Evolutionary conservation across 768 basidiomycete species (phyloP), one percentile per base, ranked within the genome.

Genomic region (Tricholomella constricta): DNA sequence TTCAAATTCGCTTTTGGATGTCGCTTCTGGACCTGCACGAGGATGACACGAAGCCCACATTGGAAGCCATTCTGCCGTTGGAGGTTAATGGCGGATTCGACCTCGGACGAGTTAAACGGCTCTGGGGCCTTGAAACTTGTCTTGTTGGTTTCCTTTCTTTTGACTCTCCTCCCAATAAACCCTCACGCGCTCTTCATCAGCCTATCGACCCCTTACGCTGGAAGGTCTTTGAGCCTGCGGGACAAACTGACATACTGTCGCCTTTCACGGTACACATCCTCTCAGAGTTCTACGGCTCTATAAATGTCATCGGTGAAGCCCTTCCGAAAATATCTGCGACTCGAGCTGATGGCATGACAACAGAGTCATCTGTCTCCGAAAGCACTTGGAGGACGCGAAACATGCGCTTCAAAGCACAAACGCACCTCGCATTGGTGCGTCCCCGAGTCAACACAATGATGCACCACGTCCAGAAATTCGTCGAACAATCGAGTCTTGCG

Each of bases 81-180:
- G 60, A 62, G 43, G 43, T 52, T n/a, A 45, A 54, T 11, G 62
- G 62, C 3, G 58, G 52, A 31, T 45, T 64, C 6, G 58, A 64
- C 41, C 20, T 62, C 27, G 48, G 17, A 36, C 47, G 34, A 12
- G 49, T 64, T 34, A 62, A 57, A 41, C 38, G 52, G 23, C 44
- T 64, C 1, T 64, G 62, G 62, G 55, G 55, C 14, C 50, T 62
- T 17, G 60, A 62, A 19, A 53, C 48, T 6, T 64, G 60, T 31
- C 37, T 48, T 5, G 62, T 64, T 40, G 32, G 55, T 27, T 17
- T 34, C 26, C 2, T 37, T 12, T 23, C 15, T 11, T 4, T 11
- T n/a, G 7, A 3, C 6, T 15, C 25, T 19, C 0, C 12, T 23
- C 1, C 3, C 4, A n/a, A 15, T 15, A 20, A 29, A n/a, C 12